Evolutionary conservation across 371 early-diverging fungal species (phyloP), one percentile per base, ranked within the genome.

Genomic region (Apophysomyces ossiformis): DNA sequence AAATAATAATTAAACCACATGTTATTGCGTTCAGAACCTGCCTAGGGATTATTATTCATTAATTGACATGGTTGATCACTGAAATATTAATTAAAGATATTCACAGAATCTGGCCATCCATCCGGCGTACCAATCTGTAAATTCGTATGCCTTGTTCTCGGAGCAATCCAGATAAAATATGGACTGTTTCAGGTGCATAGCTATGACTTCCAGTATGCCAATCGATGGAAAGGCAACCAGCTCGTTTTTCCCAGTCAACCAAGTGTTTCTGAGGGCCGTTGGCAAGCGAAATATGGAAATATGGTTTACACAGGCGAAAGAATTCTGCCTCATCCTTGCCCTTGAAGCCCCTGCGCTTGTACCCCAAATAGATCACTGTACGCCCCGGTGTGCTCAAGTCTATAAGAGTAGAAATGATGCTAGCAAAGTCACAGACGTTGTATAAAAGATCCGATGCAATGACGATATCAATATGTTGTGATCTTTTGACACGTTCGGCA

Each of bases 401-500:
- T 35, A 60, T 44, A 7, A 88, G 67, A 0, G 88, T 84, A n/a
- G 68, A 54, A 21, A 88, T 71, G 1, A 88, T 61, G 2, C 57
- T 12, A 2, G 61, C 62, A 58, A 87, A 85, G 11, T 69, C 68
- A 1, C 59, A 58, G 0, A 81, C 74, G 13, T 85, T 78, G 61
- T 88, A 88, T 7, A 88, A 69, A 1, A 88, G 83, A 63, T 88
- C 88, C 0, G 87, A 87, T 0, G 86, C 87, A 37, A 88, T 68
- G 1, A 88, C 72, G 12, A 76, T 67, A 65, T 88, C 82, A 18
- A 85, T 47, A 8, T 36, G 60, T 12, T 44, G 64, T 0, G 9
- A 35, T 56, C 15, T 36, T n/a, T 37, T 36, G 15, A 70, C 63
- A 1, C 41, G 61, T 26, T 66, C 62, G 6, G 61, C 67, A 32